Percentiles rank a stretch among this genome's conserved stretches.
Evolutionary conservation across 2,329 filamentous ascomycete species (phyloP).

Genomic region (Botryosphaeria agaves): DNA sequence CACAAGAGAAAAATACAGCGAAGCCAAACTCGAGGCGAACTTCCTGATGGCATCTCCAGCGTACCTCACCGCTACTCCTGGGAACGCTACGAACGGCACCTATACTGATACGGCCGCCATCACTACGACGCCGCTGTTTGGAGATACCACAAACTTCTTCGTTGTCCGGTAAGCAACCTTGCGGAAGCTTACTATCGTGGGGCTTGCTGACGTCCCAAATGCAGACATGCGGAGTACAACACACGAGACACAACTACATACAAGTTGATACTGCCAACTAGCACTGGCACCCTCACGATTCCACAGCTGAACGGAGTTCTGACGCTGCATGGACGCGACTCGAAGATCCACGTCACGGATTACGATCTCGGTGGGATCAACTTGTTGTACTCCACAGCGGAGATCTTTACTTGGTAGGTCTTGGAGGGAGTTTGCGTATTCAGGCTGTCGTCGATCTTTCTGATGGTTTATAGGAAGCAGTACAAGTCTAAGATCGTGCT

Average conservation of each 20-base stretch:
- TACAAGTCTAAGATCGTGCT: slow-evolving; percentile 41
- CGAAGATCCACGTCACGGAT: slow-evolving; percentile 49
- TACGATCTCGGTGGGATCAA: slow-evolving; percentile 43
- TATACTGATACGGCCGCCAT: slow-evolving; percentile 35
- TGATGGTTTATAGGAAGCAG: too few species aligned
- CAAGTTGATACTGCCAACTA: slow-evolving; percentile 43
- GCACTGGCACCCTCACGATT: slow-evolving; percentile 36
- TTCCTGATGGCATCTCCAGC: slow-evolving; percentile 57
- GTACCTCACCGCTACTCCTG: slow-evolving; percentile 44
- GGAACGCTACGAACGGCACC: slow-evolving; percentile 29
- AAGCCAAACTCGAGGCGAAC: slow-evolving; percentile 59
- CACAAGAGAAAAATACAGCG: slow-evolving; percentile 58
- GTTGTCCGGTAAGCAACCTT: slow-evolving; percentile 27
- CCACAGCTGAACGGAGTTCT: slow-evolving; percentile 41
- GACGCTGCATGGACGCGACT: slow-evolving; percentile 44
- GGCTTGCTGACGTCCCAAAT: neutral
- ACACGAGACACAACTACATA: slow-evolving; percentile 40
- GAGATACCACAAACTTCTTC: slow-evolving; percentile 43
- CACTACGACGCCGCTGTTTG: slow-evolving; percentile 43
- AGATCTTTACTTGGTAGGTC: too few species aligned
- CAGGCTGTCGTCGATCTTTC: too few species aligned
- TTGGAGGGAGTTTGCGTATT: too few species aligned
- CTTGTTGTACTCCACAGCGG: slow-evolving; percentile 50
- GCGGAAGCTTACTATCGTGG: neutral
- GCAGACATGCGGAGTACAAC: slow-evolving; percentile 48